Percentiles rank a stretch among this genome's conserved stretches.
These are phyloP conservation scores for Solanum hybrid DNA, from an alignment of 305 asterid species.

Conservation along the genomic window DNA sequence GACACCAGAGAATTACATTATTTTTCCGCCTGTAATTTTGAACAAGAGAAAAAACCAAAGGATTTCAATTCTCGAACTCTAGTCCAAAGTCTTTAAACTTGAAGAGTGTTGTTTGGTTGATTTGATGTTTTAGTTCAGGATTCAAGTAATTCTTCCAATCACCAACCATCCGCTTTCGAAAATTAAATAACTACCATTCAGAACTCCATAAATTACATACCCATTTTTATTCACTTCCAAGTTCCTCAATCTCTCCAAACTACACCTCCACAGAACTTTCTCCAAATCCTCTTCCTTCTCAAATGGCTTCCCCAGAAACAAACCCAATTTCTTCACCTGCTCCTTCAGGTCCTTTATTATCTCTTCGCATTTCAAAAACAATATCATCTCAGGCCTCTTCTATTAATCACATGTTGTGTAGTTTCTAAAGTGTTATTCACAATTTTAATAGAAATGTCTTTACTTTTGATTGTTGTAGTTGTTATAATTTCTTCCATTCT, in stretches of 20 bases:
- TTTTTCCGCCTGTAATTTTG: not conserved
- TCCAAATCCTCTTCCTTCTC: not conserved
- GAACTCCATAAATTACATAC: constrained; percentile 4
- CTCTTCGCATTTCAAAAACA: constrained; percentile 1
- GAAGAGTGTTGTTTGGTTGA: not conserved
- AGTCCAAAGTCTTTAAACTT: not conserved
- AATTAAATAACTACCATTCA: constrained; percentile 9
- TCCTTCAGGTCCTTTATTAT: not conserved
- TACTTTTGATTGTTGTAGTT: no score
- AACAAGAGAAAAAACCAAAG: not conserved
- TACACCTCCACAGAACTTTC: not conserved
- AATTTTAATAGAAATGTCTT: no score
- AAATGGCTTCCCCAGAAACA: not conserved
- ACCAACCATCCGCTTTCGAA: not conserved
- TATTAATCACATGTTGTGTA: not conserved
- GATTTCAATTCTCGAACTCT: not conserved
- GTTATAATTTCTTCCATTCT: no score
- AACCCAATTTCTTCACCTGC: not conserved
- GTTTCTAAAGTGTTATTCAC: no score
- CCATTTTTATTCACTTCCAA: constrained; percentile 11
- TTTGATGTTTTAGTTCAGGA: not conserved
- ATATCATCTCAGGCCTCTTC: constrained; percentile 6
- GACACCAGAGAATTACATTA: not conserved
- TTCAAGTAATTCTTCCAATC: not conserved
- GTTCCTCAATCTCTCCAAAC: not conserved